Conservation (phyloP, 345 rosid species). For the Citropsis articulata region DNA sequence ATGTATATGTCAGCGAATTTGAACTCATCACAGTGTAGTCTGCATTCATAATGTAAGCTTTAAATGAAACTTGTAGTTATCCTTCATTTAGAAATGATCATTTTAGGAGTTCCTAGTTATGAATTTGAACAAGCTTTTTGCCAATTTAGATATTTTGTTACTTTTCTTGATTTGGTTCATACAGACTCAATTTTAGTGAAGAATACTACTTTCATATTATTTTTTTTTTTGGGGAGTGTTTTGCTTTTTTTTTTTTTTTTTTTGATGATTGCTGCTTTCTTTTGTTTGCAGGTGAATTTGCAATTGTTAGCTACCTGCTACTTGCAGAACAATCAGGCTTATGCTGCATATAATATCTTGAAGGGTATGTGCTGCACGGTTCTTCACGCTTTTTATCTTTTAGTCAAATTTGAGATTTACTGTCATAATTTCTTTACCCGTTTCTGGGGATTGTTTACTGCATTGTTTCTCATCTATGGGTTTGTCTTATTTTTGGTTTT, state of each 20-base stretch:
- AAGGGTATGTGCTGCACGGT: slow-evolving; percentile 50
- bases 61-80: neutral
- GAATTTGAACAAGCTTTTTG: neutral
- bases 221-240: no score
- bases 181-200: neutral
- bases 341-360: slow-evolving; percentile 79
- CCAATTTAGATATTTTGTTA: neutral
- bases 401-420: neutral
- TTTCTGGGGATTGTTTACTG: neutral
- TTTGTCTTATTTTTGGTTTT: slow-evolving; percentile 12
- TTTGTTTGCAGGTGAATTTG: slow-evolving; percentile 59
- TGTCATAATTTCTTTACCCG: neutral
- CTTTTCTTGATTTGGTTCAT: neutral
- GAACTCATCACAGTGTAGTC: neutral
- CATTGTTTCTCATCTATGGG: slow-evolving; percentile 19
- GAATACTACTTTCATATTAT: neutral
- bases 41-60: neutral
- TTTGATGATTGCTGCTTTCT: neutral
- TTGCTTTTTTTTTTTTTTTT: no score
- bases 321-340: slow-evolving; percentile 90
- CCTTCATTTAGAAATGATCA: neutral
- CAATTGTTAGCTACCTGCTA: slow-evolving; percentile 84
- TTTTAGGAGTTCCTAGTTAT: neutral
- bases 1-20: neutral
- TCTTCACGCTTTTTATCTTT: slow-evolving; percentile 9